phyloP scores from a whole-genome alignment of 192 early-diverging fungal species.

The Kickxella alabastrina region DNA sequence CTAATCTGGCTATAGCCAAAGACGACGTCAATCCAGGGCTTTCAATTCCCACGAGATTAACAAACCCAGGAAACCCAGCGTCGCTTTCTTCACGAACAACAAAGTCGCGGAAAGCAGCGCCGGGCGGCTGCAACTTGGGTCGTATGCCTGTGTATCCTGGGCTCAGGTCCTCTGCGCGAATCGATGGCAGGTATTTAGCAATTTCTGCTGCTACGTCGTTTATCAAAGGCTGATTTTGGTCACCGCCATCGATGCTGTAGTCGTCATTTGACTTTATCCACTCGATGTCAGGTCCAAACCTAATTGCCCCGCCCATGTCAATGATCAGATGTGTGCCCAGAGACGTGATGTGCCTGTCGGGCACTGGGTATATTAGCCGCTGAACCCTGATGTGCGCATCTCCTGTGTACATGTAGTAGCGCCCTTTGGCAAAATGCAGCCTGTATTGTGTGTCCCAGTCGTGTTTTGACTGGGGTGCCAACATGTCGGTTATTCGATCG shows the following conservation, averaged over 20 bases:
- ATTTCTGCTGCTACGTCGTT: conserved; percentile 56
- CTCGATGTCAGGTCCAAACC: conserved; percentile 76
- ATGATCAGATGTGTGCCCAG: conserved; percentile 78
- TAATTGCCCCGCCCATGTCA: conserved; percentile 69
- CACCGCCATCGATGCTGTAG: conserved; percentile 54
- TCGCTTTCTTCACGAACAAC: conserved; percentile 58
- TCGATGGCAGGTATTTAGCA: conserved; percentile 57
- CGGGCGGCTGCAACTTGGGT: conserved; percentile 74
- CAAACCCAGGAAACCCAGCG: conserved; percentile 56
- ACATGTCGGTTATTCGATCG: conserved; percentile 58
- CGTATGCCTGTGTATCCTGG: conserved; percentile 79
- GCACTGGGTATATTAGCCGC: conserved; percentile 77
- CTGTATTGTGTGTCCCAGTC: conserved; percentile 45
- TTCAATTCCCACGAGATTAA: conserved; percentile 80
- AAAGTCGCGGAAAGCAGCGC: conserved; percentile 74
- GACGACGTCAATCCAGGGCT: conserved; percentile 81
- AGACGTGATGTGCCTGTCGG: conserved; percentile 63
- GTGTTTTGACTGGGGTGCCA: conserved; percentile 10
- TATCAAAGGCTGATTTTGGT: conserved; percentile 1
- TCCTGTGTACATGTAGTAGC: conserved; percentile 65
- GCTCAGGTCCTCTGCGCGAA: conserved; percentile 57
- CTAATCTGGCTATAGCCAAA: conserved; percentile 66
- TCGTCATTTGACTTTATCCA: conserved; percentile 59
- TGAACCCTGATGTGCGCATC: conserved; percentile 30
- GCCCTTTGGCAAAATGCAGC: conserved; percentile 74